A percentile compares a stretch with the other conserved stretches of the same genome.
phyloP scores from a whole-genome alignment of 805 yeast species.

The Starmerella sp. region DNA sequence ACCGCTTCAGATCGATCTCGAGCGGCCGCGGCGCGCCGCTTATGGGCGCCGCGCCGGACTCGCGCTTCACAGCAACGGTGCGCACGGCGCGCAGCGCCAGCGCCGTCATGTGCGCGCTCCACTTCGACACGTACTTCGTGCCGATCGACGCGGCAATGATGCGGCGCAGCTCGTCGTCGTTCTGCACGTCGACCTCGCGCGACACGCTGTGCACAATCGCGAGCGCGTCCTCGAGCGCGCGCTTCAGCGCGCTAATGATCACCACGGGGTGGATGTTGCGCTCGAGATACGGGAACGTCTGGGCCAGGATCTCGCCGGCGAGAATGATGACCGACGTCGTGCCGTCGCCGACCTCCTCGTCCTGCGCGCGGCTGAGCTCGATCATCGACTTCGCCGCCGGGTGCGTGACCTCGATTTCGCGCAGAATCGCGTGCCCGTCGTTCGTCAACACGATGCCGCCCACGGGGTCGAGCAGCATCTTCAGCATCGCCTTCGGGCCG shows the following conservation, averaged over 20 bases:
- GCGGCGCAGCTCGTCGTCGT: conserved; percentile 78
- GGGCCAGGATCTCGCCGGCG: conserved; percentile 95
- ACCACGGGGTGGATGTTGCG: conserved; percentile 95
- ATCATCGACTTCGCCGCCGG: conserved; percentile 99
- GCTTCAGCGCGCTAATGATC: conserved; percentile 85
- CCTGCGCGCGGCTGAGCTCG: conserved; percentile 92
- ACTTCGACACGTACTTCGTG: conserved; percentile 81
- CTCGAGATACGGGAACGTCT: conserved; percentile 82
- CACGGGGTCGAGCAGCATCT: conserved; percentile 94
- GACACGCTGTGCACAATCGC: conserved; percentile 77
- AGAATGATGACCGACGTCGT: conserved; percentile 93
- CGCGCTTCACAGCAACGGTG: conserved; percentile 48
- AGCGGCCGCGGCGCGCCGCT: conserved; percentile 35
- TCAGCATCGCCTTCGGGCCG: conserved; percentile 98
- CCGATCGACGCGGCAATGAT: conserved; percentile 88
- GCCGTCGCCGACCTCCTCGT: conserved; percentile 98
- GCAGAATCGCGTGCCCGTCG: conserved; percentile 95
- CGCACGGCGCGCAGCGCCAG: conserved; percentile 80
- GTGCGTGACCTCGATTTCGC: conserved; percentile 90
- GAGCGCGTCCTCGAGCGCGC: conserved; percentile 81
- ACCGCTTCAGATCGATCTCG: conserved; percentile 91
- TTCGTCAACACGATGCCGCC: conserved; percentile 89
- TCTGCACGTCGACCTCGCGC: conserved; percentile 66
- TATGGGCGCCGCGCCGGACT: conserved; percentile 21
- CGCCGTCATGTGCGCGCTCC: conserved; percentile 86